These are phyloP conservation scores for Zychaea mexicana DNA, from an alignment of 371 early-diverging fungal species.

Conservation along the genomic window DNA sequence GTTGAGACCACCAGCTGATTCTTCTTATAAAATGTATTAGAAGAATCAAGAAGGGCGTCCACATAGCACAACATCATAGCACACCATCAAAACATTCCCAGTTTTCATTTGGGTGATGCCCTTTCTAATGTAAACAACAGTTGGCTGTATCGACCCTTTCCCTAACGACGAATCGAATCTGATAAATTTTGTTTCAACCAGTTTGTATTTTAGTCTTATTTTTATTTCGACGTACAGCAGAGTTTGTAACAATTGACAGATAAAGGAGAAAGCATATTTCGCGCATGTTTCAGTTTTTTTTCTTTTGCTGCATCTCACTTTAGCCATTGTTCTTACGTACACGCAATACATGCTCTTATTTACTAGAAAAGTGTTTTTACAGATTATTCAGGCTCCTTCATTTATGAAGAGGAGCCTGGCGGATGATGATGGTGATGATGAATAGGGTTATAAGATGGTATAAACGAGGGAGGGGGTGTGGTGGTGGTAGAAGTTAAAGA, in stretches of 20 bases:
- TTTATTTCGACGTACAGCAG: neutral
- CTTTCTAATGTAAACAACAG: no score
- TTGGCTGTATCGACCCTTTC: no score
- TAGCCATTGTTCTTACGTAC: no score
- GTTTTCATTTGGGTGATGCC: no score
- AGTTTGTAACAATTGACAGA: neutral
- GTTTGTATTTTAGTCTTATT: neutral
- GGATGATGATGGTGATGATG: neutral
- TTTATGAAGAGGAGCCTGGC: neutral
- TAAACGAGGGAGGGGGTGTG: neutral
- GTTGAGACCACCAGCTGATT: no score
- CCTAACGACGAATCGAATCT: no score
- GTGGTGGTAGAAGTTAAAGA: neutral
- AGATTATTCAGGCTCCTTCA: neutral
- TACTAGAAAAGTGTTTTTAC: neutral
- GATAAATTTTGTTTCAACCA: neutral
- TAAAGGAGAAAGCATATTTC: neutral
- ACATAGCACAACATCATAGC: no score
- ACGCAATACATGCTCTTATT: no score
- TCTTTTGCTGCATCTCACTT: no score
- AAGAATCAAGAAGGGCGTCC: no score
- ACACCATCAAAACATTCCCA: no score
- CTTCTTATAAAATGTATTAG: no score
- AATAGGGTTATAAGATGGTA: neutral
- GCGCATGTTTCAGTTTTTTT: neutral